Percentiles rank a stretch among this genome's conserved stretches.
phyloP scores from a whole-genome alignment of 768 basidiomycete genomes.

The Termitomyces sp. region DNA sequence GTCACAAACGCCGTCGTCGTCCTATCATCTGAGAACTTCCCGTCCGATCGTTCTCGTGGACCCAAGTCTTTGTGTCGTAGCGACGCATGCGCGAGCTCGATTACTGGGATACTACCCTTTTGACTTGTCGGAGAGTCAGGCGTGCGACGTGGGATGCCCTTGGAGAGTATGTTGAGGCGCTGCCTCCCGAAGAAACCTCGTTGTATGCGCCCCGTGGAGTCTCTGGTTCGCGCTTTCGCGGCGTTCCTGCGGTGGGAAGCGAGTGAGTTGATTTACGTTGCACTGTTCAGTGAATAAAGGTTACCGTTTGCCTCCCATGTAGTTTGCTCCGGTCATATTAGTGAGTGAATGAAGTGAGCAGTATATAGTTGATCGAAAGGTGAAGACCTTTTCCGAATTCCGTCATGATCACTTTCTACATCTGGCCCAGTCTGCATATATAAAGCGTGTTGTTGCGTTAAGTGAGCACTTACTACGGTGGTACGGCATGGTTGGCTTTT shows the following conservation, averaged over 20 bases:
- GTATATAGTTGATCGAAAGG: neutral
- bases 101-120: neutral
- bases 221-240: slow-evolving; percentile 52
- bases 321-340: slow-evolving; percentile 62
- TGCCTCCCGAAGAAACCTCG: slow-evolving; percentile 58
- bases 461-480: too few relatives aligned
- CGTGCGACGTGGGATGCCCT: slow-evolving; percentile 21
- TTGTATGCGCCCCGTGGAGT: slow-evolving; percentile 47
- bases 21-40: neutral
- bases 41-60: neutral
- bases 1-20: slow-evolving; percentile 8
- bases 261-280: neutral
- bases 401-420: neutral
- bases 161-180: slow-evolving; percentile 46
- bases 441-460: too few relatives aligned
- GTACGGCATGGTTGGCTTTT: too few relatives aligned
- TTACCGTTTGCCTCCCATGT: slow-evolving; percentile 71
- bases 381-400: neutral
- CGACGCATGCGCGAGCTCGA: slow-evolving; percentile 1
- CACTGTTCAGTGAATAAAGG: neutral
- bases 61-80: neutral
- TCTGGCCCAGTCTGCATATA: too few relatives aligned
- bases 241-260: slow-evolving; percentile 38
- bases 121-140: neutral
- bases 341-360: neutral